phyloP scores from a whole-genome alignment of 2,329 filamentous ascomycete species.

The Periconia sp. region DNA sequence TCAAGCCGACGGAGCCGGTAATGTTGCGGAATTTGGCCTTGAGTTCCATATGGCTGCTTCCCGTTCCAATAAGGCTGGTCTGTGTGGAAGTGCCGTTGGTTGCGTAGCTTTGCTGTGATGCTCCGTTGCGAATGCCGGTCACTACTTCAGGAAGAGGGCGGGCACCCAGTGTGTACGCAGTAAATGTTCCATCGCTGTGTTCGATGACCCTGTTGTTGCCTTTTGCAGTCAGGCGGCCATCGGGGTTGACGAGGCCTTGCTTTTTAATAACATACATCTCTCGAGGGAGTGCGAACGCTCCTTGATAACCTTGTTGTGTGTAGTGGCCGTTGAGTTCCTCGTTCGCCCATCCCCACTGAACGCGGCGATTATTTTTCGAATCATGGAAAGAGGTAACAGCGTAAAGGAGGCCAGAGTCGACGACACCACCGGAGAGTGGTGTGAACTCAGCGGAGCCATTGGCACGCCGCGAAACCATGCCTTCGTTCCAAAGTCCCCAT shows the following conservation, averaged over 20 bases:
- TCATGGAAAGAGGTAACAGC: conserved; percentile 52
- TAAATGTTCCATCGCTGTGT: conserved; percentile 43
- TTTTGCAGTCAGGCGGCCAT: conserved; percentile 34
- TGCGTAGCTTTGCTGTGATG: conserved; percentile 24
- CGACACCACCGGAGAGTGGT: conserved; percentile 47
- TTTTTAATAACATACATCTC: conserved; percentile 52
- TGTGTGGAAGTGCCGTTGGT: conserved; percentile 16
- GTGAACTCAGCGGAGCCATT: conserved; percentile 50
- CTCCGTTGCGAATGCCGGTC: conserved; percentile 38
- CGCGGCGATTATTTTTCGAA: conserved; percentile 51
- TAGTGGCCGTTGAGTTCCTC: conserved; percentile 49
- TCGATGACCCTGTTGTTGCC: conserved; percentile 41
- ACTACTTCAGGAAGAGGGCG: conserved; percentile 50
- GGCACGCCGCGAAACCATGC: conserved; percentile 43
- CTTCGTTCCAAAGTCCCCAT: conserved; percentile 52
- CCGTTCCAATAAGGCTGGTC: conserved; percentile 29
- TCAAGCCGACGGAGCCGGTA: conserved; percentile 46
- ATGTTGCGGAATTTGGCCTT: conserved; percentile 42
- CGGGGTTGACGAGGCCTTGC: conserved; percentile 39
- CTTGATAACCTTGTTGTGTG: conserved; percentile 49
- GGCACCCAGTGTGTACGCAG: conserved; percentile 48
- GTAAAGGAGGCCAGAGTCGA: conserved; percentile 49
- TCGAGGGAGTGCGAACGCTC: conserved; percentile 47
- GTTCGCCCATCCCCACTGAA: conserved; percentile 51
- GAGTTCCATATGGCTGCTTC: conserved; percentile 45